Evolutionary conservation across 352 stramenopile genomes (phyloP).

Genomic region (Halophytophthora batemanensis): DNA sequence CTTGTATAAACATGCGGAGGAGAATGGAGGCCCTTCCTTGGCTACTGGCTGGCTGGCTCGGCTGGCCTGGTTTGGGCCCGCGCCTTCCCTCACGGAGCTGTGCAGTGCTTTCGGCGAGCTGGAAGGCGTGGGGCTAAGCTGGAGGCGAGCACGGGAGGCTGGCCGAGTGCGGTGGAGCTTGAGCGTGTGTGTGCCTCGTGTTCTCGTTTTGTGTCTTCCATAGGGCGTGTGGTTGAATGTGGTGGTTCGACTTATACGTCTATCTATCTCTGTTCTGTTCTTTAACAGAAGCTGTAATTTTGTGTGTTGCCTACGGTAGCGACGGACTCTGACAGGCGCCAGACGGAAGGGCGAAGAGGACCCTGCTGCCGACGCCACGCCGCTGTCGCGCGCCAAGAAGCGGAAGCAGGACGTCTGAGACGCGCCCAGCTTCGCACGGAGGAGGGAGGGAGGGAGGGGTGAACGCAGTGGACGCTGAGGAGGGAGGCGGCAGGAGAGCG

Average conservation of each 20-base stretch:
- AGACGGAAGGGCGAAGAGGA: conserved; percentile 73
- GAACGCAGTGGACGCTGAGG: conserved; percentile 8
- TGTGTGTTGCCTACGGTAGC: conserved; percentile 82
- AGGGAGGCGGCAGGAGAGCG: conserved; percentile 4
- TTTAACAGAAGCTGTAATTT: conserved; percentile 92
- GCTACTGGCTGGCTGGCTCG: conserved; percentile 11
- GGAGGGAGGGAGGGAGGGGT: conserved; percentile 7
- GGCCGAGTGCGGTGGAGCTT: not conserved
- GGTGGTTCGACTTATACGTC: conserved; percentile 83
- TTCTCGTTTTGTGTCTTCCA: conserved; percentile 27
- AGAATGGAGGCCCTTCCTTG: conserved; percentile 2
- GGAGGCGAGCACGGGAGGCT: not conserved
- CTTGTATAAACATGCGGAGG: conserved; percentile 13
- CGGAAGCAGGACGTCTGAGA: conserved; percentile 68
- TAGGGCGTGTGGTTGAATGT: conserved; percentile 45
- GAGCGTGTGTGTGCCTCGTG: conserved; percentile 27
- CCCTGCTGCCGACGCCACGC: conserved; percentile 31
- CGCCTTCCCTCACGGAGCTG: conserved; percentile 13
- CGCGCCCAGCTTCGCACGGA: conserved; percentile 14
- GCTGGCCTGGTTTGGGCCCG: conserved; percentile 1
- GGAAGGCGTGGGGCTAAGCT: conserved; percentile 4
- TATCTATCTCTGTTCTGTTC: conserved; percentile 84
- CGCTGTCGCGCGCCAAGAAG: conserved; percentile 61
- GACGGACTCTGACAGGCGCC: conserved; percentile 63
- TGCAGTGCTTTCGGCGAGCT: conserved; percentile 17